Conservation (phyloP, 306 rosid genomes). For the Hippophae gyantsensis region DNA sequence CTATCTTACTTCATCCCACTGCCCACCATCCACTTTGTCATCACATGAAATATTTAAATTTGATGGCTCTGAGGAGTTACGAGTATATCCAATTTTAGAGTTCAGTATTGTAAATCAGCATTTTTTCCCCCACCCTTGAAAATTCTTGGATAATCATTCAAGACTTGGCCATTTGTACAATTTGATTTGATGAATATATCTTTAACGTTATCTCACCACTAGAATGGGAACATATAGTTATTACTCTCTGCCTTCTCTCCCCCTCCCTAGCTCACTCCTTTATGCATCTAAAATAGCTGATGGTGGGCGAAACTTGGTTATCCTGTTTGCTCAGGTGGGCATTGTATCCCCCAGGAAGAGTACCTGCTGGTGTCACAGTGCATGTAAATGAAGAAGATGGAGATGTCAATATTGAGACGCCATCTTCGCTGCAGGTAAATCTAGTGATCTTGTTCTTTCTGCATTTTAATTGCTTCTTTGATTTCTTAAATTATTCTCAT, state of each 20-base stretch:
- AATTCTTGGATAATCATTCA: neutral
- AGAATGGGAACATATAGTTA: no score
- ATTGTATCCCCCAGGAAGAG: slow-evolving; percentile 95
- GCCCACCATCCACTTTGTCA: no score
- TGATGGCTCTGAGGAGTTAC: neutral
- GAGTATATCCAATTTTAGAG: neutral
- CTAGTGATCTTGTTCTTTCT: slow-evolving; percentile 11
- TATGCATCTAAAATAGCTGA: slow-evolving; percentile 16
- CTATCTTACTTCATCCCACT: neutral
- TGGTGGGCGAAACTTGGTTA: slow-evolving; percentile 18
- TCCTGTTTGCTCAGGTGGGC: slow-evolving; percentile 73
- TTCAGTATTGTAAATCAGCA: neutral
- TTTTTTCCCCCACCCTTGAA: neutral
- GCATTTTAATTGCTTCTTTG: slow-evolving; percentile 10
- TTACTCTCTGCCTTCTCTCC: no score
- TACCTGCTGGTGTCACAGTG: slow-evolving; percentile 87
- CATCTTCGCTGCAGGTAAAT: slow-evolving; percentile 83
- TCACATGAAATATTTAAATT: neutral
- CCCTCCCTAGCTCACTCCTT: slow-evolving; percentile 1
- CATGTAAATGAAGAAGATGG: slow-evolving; percentile 94
- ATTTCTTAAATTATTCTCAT: slow-evolving; percentile 8
- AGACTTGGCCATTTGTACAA: no score
- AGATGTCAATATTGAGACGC: slow-evolving; percentile 75
- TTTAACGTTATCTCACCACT: no score
- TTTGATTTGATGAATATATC: no score